phyloP scores from a whole-genome alignment of 1,284 basidiomycete genomes.

The Neolentinus lepideus region DNA sequence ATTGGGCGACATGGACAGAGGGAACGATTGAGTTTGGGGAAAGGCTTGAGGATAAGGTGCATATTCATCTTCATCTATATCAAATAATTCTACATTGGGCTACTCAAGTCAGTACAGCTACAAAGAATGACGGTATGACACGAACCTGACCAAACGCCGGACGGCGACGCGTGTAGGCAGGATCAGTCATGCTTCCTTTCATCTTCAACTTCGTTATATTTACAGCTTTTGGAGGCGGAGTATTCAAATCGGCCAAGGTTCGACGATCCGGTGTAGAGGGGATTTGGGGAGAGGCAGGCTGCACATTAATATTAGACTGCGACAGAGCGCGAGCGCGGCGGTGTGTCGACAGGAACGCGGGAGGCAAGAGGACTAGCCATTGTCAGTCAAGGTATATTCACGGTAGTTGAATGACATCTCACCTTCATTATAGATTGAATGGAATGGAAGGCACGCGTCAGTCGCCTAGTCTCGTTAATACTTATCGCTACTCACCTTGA shows the following conservation, averaged over 20 bases:
- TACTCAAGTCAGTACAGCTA: slow-evolving; percentile 12
- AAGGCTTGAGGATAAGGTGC: slow-evolving; percentile 40
- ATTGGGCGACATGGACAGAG: slow-evolving; percentile 23
- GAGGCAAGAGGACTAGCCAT: slow-evolving; percentile 45
- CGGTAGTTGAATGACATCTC: background rate
- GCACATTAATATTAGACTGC: slow-evolving; percentile 17
- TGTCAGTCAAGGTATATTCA: slow-evolving; percentile 6
- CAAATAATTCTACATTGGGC: slow-evolving; percentile 52
- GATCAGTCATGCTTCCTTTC: slow-evolving; percentile 68
- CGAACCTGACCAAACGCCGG: slow-evolving; percentile 29
- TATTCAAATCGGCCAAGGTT: slow-evolving; percentile 37
- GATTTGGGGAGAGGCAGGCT: background rate
- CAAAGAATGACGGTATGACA: background rate
- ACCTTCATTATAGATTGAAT: background rate
- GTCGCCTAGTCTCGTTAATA: background rate
- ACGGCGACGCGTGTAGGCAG: slow-evolving; percentile 57
- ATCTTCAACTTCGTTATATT: slow-evolving; percentile 50
- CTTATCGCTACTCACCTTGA: background rate
- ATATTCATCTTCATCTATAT: slow-evolving; percentile 66
- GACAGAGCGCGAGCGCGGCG: slow-evolving; percentile 48
- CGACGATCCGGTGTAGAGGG: slow-evolving; percentile 24
- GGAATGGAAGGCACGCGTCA: background rate
- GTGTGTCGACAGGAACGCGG: slow-evolving; percentile 54
- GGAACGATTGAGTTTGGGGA: slow-evolving; percentile 16
- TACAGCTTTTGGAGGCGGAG: slow-evolving; percentile 60